Evolutionary conservation across 208 protist genomes (phyloP).

Genomic region (Leishmania amazonensis): DNA sequence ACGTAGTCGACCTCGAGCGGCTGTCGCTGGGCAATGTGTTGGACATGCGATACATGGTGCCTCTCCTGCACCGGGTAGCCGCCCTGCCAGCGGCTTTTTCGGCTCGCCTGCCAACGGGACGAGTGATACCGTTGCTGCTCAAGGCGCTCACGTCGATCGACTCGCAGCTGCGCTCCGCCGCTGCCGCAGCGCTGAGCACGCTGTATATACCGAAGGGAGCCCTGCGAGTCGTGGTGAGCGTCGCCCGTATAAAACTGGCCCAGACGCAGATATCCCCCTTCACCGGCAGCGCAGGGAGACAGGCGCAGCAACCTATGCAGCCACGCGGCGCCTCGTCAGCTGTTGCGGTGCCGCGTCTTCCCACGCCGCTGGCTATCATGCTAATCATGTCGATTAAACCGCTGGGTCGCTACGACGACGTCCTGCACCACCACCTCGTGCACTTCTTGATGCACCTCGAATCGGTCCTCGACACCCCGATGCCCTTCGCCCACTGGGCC

Average conservation of each 20-base stretch:
- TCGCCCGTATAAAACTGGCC: constrained; percentile 74
- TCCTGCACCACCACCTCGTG: constrained; percentile 80
- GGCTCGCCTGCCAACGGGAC: constrained; percentile 45
- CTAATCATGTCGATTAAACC: constrained; percentile 59
- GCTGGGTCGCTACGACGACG: constrained; percentile 52
- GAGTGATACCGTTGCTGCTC: constrained; percentile 65
- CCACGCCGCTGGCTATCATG: constrained; percentile 68
- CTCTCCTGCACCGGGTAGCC: constrained; percentile 78
- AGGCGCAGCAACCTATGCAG: background rate
- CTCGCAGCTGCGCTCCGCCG: constrained; percentile 45
- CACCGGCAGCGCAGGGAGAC: constrained; percentile 23
- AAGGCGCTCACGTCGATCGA: constrained; percentile 78
- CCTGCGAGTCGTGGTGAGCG: constrained; percentile 59
- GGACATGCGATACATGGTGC: constrained; percentile 85
- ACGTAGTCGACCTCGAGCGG: constrained; percentile 48
- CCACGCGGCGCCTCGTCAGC: background rate
- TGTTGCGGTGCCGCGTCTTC: constrained; percentile 56
- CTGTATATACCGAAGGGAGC: constrained; percentile 61
- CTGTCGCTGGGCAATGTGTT: constrained; percentile 33
- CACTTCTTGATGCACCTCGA: constrained; percentile 61
- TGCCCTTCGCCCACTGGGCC: constrained; percentile 71
- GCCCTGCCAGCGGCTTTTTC: constrained; percentile 44
- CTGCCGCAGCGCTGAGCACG: constrained; percentile 43
- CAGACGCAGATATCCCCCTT: constrained; percentile 36
- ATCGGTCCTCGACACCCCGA: constrained; percentile 42